Base-by-base conservation (phyloP, 176 grass and related monocot species). In the Oryza officinalis region DNA sequence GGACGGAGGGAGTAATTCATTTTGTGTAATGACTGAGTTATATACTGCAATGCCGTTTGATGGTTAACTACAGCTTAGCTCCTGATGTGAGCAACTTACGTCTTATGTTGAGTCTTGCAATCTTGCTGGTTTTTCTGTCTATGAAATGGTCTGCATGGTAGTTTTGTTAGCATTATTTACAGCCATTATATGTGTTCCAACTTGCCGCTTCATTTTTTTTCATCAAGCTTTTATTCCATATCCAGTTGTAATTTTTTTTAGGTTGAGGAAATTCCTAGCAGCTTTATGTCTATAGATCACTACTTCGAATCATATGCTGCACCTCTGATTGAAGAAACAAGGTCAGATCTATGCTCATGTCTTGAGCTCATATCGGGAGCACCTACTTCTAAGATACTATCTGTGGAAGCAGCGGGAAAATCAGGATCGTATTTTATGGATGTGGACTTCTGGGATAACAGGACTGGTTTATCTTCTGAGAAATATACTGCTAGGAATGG, bases 261-360 rank as follows among this genome's bases (percentile, higher is more conserved):
- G 92, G 69, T 97, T 20, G 67, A 88, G 47, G 81, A 86, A 1
- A 87, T 97, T 44, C 95, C 95, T 4, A 14, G 23, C 37, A 86
- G 41, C 3, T 97, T 97, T 49, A 50, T 3, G 2, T 93, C 90
- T 2, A 8, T 92, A 3, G 77, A 70, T 0, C 38, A 81, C 31
- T 97, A 97, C 64, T 59, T 97, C 6, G 26, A 60, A 75, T 74
- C 90, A 14, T 97, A 81, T 72, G 73, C 67, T 27, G 4, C 17
- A 67, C 92, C 92, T 72, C 75, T 97, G 11, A 82, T 94, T 50
- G 90, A 97, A 84, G 92, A 97, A 86, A 94, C 92, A 66, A 85
- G 92, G 37, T 86, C 88, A 1, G 71, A 87, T 15, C 63, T 97
- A 2, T 84, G 65, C 74, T 92, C 88, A 44, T 83, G 81, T 65